Conservation (phyloP, 176 grass and related monocot genomes). For the Eleusine indica region DNA sequence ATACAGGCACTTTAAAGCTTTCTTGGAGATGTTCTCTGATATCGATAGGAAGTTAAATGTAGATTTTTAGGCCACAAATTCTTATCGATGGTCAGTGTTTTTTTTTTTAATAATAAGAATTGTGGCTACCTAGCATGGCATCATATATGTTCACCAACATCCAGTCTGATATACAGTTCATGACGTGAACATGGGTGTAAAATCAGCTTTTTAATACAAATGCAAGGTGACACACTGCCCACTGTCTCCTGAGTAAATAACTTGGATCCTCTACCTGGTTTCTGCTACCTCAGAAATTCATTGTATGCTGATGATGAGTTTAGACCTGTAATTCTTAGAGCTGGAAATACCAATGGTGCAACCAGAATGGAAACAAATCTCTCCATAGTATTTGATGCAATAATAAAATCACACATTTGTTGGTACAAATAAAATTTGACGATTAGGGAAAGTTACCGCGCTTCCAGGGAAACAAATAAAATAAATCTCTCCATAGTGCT, state of each 20-base stretch:
- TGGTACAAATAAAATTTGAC: too few relatives aligned
- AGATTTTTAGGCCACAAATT: constrained; percentile 58
- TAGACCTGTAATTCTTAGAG: background rate
- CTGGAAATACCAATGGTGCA: background rate
- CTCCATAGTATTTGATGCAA: background rate
- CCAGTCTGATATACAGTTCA: background rate
- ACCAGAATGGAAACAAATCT: background rate
- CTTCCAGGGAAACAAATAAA: background rate
- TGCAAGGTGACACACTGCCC: background rate
- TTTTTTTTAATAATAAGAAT: constrained; percentile 32
- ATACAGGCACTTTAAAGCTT: constrained; percentile 76
- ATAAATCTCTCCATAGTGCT: background rate
- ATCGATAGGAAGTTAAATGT: constrained; percentile 71
- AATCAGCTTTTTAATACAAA: constrained; percentile 26
- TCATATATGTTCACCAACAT: background rate
- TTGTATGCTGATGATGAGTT: too few relatives aligned
- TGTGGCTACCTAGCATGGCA: background rate
- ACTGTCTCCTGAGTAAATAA: background rate
- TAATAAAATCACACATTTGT: too few relatives aligned
- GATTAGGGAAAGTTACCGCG: too few relatives aligned
- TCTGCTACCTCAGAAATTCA: background rate
- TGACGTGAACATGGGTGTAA: background rate
- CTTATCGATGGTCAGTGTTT: background rate
- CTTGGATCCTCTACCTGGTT: background rate
- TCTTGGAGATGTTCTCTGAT: constrained; percentile 76